Evolutionary conservation across 2,329 filamentous ascomycete genomes (phyloP), one percentile per base, ranked within the genome.

Genomic region (Hymenoscyphus albidus): DNA sequence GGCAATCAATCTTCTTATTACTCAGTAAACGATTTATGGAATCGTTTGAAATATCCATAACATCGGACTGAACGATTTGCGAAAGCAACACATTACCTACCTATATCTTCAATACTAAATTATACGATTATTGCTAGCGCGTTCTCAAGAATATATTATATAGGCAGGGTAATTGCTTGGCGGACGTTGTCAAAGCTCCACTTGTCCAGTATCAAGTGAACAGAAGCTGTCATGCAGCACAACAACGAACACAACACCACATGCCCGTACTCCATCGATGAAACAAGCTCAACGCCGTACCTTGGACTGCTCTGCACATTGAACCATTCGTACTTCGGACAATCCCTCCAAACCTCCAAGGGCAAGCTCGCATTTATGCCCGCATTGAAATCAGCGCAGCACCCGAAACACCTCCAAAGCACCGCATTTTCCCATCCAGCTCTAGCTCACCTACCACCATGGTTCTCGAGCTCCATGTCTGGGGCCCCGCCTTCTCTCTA

Each of bases 401-500:
- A 42, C 44, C 58, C 42, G 57, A 64, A 64, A 56, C 62, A 35
- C 57, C 56, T 48, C 22, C 54, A 27, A 55, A n/a, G 35, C 35
- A 51, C 42, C 7, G 54, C 31, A 42, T 64, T 35, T 35, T 35
- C 35, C 35, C 35, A 6, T 35, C 35, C 35, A 35, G 35, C 35
- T 35, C 35, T 10, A 35, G 35, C 35, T 22, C 62, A 79, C 3
- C 44, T 31, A 13, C n/a, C 61, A 51, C 35, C 62, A 79, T 78
- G 76, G 73, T 86, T 68, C 79, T 92, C 59, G 86, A 94, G 78
- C 85, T 99, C 66, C 90, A 97, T 78, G 85, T 97, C 74, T 96
- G 93, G 89, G 93, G 93, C 59, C 88, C 92, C 62, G 93, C 91
- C 51, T 96, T 97, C 76, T 88, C 88, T 51, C 85, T 97, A 56